Evolutionary conservation across 2,329 filamentous ascomycete species (phyloP).

Genomic region (Neonectria neomacrospora): DNA sequence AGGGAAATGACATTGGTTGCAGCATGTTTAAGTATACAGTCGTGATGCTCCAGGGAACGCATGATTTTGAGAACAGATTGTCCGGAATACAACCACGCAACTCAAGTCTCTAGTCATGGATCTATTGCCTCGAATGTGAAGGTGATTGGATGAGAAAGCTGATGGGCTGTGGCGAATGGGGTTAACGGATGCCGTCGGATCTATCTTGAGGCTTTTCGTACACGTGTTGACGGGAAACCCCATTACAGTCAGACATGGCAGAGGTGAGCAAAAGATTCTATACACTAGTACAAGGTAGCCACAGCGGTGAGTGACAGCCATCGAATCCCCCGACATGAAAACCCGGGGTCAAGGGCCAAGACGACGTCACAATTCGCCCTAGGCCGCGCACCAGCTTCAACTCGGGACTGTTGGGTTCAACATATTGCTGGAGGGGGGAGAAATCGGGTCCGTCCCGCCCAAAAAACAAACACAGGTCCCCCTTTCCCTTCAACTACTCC

Average conservation of each 20-base stretch:
- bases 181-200: not conserved
- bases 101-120: not conserved
- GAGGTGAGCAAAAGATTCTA: slow-evolving; percentile 45
- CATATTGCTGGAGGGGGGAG: slow-evolving; percentile 12
- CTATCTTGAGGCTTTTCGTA: not conserved
- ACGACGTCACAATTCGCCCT: not conserved
- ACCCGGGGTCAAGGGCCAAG: slow-evolving; percentile 1
- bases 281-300: slow-evolving; percentile 52
- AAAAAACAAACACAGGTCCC: slow-evolving; percentile 14
- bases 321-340: not conserved
- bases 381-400: slow-evolving; percentile 13
- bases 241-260: not conserved
- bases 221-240: not conserved
- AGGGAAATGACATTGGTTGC: not conserved
- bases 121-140: not conserved
- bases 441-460: slow-evolving; percentile 6
- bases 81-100: not conserved
- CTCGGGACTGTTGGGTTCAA: slow-evolving; percentile 2
- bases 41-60: not conserved
- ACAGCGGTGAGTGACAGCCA: slow-evolving; percentile 35
- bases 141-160: not conserved
- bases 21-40: not conserved
- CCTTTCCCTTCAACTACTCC: not conserved
- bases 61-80: not conserved
- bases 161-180: not conserved